Evolutionary conservation across 2,329 filamentous ascomycete genomes (phyloP).

Genomic region (Ophiostoma montium): DNA sequence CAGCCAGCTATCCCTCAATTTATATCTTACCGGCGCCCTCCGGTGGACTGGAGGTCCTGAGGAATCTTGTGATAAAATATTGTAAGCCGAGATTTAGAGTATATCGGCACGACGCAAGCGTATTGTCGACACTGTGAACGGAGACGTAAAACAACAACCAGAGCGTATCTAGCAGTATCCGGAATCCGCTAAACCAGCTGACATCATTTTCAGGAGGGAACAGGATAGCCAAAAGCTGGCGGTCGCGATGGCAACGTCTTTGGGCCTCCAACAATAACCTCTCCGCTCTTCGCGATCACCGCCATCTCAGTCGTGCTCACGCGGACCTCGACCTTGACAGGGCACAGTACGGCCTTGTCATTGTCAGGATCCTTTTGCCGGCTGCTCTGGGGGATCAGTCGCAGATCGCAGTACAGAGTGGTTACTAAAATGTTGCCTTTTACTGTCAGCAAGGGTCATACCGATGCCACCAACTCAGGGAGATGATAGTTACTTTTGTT

Average conservation of each 20-base stretch:
- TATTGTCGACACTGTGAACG: too few species aligned
- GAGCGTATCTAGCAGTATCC: too few species aligned
- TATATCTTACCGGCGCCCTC: too few species aligned
- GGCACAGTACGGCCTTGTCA: slow-evolving; percentile 3
- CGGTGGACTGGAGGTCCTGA: too few species aligned
- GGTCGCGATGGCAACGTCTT: slow-evolving; percentile 1
- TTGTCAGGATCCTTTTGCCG: background rate
- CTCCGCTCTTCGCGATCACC: slow-evolving; percentile 6
- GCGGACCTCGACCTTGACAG: slow-evolving; percentile 8
- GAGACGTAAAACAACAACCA: too few species aligned
- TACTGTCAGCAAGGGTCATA: background rate
- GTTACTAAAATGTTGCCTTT: slow-evolving; percentile 1
- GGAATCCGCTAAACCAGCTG: too few species aligned
- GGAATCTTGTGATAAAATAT: too few species aligned
- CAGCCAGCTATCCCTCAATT: too few species aligned
- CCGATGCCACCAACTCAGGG: too few species aligned
- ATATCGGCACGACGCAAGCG: too few species aligned
- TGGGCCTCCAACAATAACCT: slow-evolving; percentile 1
- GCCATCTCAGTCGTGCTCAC: slow-evolving; percentile 4
- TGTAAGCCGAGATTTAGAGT: too few species aligned
- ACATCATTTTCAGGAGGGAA: too few species aligned
- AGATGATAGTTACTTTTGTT: slow-evolving; percentile 9
- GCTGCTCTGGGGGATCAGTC: slow-evolving; percentile 11
- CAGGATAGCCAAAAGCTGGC: background rate
- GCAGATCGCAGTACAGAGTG: slow-evolving; percentile 14